These are phyloP conservation scores for Taphrina populina DNA, from an alignment of 1,139 yeast species.

Conservation along the genomic window DNA sequence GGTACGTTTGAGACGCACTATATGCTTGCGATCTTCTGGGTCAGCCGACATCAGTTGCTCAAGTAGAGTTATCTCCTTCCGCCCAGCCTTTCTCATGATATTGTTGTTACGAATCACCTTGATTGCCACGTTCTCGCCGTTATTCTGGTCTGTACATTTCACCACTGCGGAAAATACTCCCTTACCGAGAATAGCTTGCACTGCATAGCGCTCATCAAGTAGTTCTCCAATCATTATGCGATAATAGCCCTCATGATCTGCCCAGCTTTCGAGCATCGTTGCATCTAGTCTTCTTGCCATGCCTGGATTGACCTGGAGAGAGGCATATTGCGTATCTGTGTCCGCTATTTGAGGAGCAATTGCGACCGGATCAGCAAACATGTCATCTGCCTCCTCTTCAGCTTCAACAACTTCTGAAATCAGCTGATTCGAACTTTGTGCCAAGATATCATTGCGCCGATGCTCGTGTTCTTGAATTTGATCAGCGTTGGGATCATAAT, in stretches of 20 bases:
- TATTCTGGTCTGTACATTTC: slow-evolving; percentile 41
- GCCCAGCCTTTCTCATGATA: slow-evolving; percentile 59
- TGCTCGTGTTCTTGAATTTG: slow-evolving; percentile 27
- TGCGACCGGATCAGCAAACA: slow-evolving; percentile 39
- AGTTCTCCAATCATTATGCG: slow-evolving; percentile 69
- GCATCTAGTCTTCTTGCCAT: slow-evolving; percentile 7
- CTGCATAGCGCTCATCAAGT: slow-evolving; percentile 62
- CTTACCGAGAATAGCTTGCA: slow-evolving; percentile 88
- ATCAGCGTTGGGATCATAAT: slow-evolving; percentile 36
- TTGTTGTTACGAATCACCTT: slow-evolving; percentile 61
- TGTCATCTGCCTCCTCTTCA: slow-evolving; percentile 33
- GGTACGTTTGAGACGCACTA: slow-evolving; percentile 71
- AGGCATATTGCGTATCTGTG: not conserved
- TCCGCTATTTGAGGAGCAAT: slow-evolving; percentile 25
- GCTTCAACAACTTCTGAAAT: slow-evolving; percentile 22
- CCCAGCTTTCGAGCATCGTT: slow-evolving; percentile 45
- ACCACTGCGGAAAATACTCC: slow-evolving; percentile 56
- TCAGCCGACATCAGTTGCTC: slow-evolving; percentile 70
- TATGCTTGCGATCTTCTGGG: slow-evolving; percentile 59
- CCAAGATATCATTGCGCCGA: slow-evolving; percentile 1
- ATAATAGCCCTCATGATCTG: slow-evolving; percentile 82
- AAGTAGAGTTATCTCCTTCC: slow-evolving; percentile 72
- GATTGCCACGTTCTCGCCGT: slow-evolving; percentile 64
- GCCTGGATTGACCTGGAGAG: not conserved
- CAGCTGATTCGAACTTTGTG: too few species aligned